phyloP scores from a whole-genome alignment of 2,329 filamentous ascomycete genomes.

The Trichoderma semiorbis region DNA sequence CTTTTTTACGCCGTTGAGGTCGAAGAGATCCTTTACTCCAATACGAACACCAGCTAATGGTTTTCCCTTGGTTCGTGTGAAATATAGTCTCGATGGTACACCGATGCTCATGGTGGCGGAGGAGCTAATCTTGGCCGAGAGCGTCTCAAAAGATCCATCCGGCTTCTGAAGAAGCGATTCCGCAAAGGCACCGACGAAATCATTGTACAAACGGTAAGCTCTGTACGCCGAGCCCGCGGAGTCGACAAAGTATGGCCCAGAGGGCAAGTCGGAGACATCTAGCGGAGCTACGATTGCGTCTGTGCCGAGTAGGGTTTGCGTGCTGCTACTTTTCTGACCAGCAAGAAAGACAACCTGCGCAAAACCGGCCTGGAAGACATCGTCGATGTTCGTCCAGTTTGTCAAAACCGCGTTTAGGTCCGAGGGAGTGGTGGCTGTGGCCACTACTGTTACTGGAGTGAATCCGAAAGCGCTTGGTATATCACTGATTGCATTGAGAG shows the following conservation, averaged over 20 bases:
- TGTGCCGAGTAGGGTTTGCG: neutral
- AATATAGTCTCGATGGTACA: neutral
- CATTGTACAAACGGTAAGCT: neutral
- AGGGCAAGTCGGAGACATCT: neutral
- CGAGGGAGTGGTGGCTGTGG: neutral
- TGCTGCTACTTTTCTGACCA: neutral
- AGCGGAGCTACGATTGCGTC: neutral
- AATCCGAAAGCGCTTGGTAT: neutral
- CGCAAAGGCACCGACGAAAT: neutral
- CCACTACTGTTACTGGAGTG: neutral
- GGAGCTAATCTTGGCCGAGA: neutral
- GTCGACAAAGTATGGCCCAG: neutral
- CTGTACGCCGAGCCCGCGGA: neutral
- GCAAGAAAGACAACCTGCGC: neutral
- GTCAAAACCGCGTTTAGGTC: neutral
- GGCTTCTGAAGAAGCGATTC: neutral
- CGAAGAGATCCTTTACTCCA: neutral
- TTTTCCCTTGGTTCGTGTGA: neutral
- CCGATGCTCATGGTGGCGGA: neutral
- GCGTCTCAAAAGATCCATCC: neutral
- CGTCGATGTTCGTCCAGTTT: neutral
- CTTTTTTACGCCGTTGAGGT: neutral
- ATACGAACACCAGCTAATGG: neutral
- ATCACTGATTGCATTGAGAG: neutral
- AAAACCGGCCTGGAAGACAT: neutral